Base-by-base conservation (phyloP, 441 rosid species). In the Codiaeum variegatum region DNA sequence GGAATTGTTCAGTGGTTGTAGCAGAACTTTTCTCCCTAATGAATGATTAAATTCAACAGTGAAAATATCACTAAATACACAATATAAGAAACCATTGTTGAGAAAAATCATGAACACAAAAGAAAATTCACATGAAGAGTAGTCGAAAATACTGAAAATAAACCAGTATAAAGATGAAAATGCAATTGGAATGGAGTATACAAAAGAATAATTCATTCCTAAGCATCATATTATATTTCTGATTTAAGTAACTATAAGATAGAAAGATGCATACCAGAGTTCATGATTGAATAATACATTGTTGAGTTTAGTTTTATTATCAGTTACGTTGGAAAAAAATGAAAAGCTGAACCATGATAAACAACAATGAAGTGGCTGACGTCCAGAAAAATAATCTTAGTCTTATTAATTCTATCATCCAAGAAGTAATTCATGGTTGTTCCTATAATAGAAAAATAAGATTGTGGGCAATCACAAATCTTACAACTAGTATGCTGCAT, bases 291-390 rank as follows among this genome's bases (percentile, higher is more conserved):
- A 75, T 36, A 83, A 74, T 58, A 82, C 72, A 38, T 70, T 73
- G 61, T 76, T 69, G 36, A 94, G 91, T 84, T 92, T 90, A 12
- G 77, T 83, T 83, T 69, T 88, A 64, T 83, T 84, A 74, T 94
- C 97, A 23, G 88, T 87, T 62, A 86, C 86, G 74, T 90, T 90
- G 13, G 97, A 90, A 42, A 90, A 42, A 86, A 66, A 62, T 94
- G 98, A 72, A 94, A 94, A 29, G 88, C 90, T 64, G 97, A 88
- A 18, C 94, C 97, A 31, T 92, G 89, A 78, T 87, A 87, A 65
- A 89, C 96, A 12, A 94, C 97, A 42, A 92, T 75, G 84, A 94
- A 92, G 84, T 97, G 90, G 52, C 82, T 97, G 3, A 94, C 92
- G 0, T 97, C 97, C 0, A 95, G 94, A 63, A 92, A 92, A 60